phyloP scores from a whole-genome alignment of 176 grass and related monocot genomes.

The Musa troglodytarum region DNA sequence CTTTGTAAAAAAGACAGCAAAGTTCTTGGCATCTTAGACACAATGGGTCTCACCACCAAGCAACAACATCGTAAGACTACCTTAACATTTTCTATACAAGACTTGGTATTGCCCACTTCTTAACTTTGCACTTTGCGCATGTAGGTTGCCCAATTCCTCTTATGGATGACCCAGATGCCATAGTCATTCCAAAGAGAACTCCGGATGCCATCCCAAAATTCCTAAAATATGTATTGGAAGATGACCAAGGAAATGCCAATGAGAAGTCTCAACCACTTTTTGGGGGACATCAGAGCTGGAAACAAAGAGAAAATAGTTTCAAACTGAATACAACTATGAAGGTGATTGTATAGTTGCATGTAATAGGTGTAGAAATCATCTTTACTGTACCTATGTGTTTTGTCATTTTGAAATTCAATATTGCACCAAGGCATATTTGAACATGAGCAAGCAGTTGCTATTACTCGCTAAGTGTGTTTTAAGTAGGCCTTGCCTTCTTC shows the following conservation, averaged over 20 bases:
- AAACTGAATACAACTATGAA: constrained; percentile 80
- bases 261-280: constrained; percentile 47
- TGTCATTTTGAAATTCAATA: not conserved
- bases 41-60: constrained; percentile 33
- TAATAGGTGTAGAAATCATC: not conserved
- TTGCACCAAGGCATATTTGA: not conserved
- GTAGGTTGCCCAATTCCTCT: constrained; percentile 73
- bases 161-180: constrained; percentile 45
- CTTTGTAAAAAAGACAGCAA: constrained; percentile 63
- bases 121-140: constrained; percentile 12
- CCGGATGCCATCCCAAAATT: constrained; percentile 51
- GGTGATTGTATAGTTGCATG: constrained; percentile 23
- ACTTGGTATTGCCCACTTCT: not conserved
- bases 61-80: constrained; percentile 67
- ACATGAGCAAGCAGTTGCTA: not conserved
- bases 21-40: constrained; percentile 33
- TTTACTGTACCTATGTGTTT: not conserved
- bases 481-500: not conserved
- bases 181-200: constrained; percentile 66
- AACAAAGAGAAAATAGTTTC: constrained; percentile 71
- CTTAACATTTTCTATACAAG: not conserved
- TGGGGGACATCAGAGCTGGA: constrained; percentile 74
- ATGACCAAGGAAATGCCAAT: constrained; percentile 40
- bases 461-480: not conserved
- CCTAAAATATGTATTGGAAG: constrained; percentile 46